phyloP scores from a whole-genome alignment of 257 asterid genomes.

The Oldenlandia corymbosa region DNA sequence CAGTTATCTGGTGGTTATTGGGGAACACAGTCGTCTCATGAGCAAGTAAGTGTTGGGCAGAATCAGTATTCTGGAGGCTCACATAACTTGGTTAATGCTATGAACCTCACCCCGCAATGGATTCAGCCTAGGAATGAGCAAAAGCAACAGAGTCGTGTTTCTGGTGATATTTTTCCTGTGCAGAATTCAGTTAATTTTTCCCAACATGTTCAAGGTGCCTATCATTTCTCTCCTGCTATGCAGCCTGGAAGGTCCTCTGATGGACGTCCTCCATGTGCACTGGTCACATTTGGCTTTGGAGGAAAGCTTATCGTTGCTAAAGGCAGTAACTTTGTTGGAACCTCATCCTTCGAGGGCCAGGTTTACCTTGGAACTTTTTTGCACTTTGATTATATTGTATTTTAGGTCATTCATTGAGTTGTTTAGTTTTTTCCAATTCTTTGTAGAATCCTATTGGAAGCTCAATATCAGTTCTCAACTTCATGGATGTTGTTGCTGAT shows the following conservation, averaged over 20 bases:
- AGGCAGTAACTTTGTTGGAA: constrained; percentile 39
- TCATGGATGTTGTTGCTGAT: constrained; percentile 58
- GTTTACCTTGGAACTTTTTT: constrained; percentile 39
- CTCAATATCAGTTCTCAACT: constrained; percentile 63
- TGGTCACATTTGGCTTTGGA: constrained; percentile 92
- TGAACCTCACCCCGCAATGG: constrained; percentile 40
- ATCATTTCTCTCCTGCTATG: constrained; percentile 49
- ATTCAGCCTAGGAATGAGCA: constrained; percentile 44
- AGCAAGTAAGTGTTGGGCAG: constrained; percentile 31
- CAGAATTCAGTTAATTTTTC: constrained; percentile 44
- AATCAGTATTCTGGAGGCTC: constrained; percentile 38
- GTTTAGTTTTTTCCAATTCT: constrained; percentile 21
- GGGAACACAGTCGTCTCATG: constrained; percentile 31
- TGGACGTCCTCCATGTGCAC: constrained; percentile 94
- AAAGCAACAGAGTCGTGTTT: constrained; percentile 36
- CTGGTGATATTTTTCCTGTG: constrained; percentile 41
- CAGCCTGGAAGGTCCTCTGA: constrained; percentile 71
- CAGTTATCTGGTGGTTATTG: constrained; percentile 38
- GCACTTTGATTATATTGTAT: constrained; percentile 10
- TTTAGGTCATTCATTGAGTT: constrained; percentile 19
- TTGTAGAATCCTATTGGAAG: constrained; percentile 60
- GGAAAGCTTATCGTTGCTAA: constrained; percentile 87
- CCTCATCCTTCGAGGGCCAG: constrained; percentile 61
- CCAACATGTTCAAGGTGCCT: constrained; percentile 46
- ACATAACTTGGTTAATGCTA: constrained; percentile 31